Conservation (phyloP, 2,329 filamentous ascomycete species). For the Blumeria graminis region DNA sequence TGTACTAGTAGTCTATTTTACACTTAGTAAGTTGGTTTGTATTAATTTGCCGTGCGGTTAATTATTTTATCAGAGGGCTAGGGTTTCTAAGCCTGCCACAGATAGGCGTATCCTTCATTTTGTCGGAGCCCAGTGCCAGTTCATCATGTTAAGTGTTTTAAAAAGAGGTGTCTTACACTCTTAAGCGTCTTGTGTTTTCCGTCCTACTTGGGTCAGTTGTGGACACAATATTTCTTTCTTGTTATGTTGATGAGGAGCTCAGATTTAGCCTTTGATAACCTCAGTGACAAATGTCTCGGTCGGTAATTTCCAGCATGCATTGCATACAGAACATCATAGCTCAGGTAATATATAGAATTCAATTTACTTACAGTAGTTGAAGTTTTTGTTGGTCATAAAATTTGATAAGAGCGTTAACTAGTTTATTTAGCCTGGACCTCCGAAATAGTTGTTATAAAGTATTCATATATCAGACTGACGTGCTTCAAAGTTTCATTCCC, state of each 20-base stretch:
- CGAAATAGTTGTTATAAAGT: no score
- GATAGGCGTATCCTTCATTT: constrained; percentile 67
- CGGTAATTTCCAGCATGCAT: constrained; percentile 79
- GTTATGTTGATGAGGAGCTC: no score
- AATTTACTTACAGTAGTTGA: no score
- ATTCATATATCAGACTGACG: constrained; percentile 59
- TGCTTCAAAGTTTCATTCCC: constrained; percentile 73
- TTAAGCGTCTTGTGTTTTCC: no score
- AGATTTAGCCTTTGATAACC: constrained; percentile 72
- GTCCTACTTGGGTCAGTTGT: neutral
- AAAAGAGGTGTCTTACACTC: no score
- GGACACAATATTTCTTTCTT: no score
- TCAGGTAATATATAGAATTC: no score
- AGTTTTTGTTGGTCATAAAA: no score
- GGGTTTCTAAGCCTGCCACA: constrained; percentile 99
- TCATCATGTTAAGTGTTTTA: constrained; percentile 35
- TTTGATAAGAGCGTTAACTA: no score
- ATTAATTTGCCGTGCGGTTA: neutral
- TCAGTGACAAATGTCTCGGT: constrained; percentile 53
- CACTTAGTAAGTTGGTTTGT: neutral
- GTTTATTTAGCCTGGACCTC: neutral
- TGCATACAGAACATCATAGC: constrained; percentile 16
- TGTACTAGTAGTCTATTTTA: neutral
- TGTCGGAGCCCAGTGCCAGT: constrained; percentile 95
- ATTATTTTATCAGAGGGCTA: constrained; percentile 59